phyloP scores from a whole-genome alignment of 768 basidiomycete species.

The Mycena metata region DNA sequence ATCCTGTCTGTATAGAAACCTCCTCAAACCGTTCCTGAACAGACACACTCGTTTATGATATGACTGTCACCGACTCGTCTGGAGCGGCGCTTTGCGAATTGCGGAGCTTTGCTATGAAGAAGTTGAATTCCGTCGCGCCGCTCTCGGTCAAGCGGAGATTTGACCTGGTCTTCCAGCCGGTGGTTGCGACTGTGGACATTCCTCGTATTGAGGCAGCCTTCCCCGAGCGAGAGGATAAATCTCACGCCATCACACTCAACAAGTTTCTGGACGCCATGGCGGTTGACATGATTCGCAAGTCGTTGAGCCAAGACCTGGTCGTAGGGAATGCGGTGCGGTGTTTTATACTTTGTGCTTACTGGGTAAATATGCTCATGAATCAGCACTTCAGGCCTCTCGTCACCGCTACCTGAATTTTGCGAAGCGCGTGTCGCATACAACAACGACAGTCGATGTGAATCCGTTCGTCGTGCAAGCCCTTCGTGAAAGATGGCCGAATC shows the following conservation, averaged over 20 bases:
- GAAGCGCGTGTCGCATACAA: not conserved
- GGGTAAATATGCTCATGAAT: too few relatives aligned
- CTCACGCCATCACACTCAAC: not conserved
- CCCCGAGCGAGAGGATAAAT: not conserved
- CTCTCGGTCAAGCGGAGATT: not conserved
- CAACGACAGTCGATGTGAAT: not conserved
- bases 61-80: conserved; percentile 4
- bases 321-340: conserved; percentile 6
- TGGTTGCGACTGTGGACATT: not conserved
- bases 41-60: conserved; percentile 16
- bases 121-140: not conserved
- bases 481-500: conserved; percentile 6
- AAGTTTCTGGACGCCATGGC: conserved; percentile 12
- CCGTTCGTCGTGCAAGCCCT: not conserved
- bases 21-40: not conserved
- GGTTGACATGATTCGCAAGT: conserved; percentile 9
- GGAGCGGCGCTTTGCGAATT: conserved; percentile 14
- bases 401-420: conserved; percentile 14
- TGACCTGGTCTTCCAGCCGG: conserved; percentile 16
- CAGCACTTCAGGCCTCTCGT: conserved; percentile 26
- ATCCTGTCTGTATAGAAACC: not conserved
- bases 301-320: conserved; percentile 1
- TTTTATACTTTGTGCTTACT: not conserved
- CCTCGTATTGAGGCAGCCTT: not conserved
- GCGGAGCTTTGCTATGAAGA: not conserved